phyloP scores from a whole-genome alignment of 352 stramenopile species.

The Phytophthora pseudosyringae region DNA sequence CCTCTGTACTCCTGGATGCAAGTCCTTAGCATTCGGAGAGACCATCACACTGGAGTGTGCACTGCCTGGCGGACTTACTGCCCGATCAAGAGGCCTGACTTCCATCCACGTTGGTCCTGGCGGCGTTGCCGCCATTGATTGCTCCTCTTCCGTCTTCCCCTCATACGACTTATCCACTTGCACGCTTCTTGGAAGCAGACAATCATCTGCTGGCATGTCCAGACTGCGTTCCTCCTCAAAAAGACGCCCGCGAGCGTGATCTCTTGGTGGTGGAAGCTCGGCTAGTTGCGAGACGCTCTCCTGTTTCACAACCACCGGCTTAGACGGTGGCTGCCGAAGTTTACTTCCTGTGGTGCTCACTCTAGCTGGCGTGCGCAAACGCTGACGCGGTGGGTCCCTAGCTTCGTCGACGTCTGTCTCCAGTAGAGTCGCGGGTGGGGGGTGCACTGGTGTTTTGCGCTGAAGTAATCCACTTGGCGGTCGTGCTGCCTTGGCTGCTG shows the following conservation, averaged over 20 bases:
- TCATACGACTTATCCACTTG: slow-evolving; percentile 1
- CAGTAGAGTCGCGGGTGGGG: neutral
- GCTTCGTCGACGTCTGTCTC: neutral
- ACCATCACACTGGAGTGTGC: neutral
- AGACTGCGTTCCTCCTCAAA: neutral
- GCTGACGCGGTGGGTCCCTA: slow-evolving; percentile 1
- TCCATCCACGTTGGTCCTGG: neutral
- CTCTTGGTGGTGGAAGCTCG: neutral
- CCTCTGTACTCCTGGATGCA: slow-evolving; percentile 1
- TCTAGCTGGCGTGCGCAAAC: slow-evolving; percentile 17
- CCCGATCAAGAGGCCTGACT: neutral
- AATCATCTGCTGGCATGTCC: neutral
- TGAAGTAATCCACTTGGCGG: slow-evolving; percentile 7
- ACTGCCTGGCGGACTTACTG: slow-evolving; percentile 8
- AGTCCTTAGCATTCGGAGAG: neutral
- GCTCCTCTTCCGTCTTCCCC: neutral
- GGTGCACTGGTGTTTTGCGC: neutral
- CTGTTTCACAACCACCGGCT: neutral
- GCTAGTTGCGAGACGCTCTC: neutral
- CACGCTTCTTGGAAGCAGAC: neutral
- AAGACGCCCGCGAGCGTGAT: neutral
- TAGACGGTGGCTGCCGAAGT: slow-evolving; percentile 16
- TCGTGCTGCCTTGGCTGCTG: slow-evolving; percentile 7
- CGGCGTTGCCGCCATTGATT: neutral
- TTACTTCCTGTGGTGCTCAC: slow-evolving; percentile 19